A percentile compares a stretch with the other conserved stretches of the same genome.
Conservation (phyloP, 345 rosid genomes). For the Gynandropsis gynandra region DNA sequence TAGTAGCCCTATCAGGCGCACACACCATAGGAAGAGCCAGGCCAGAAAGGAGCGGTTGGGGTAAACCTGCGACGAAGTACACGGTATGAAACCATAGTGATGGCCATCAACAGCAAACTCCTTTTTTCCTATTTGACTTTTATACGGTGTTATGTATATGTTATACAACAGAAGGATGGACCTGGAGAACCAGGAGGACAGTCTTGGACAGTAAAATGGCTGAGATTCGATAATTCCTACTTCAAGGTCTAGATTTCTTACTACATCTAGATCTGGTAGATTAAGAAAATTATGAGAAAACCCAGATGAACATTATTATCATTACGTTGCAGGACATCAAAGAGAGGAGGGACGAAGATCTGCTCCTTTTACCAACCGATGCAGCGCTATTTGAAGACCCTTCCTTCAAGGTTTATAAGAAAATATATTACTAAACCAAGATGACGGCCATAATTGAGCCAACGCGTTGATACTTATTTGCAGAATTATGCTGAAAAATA, state of each 20-base stretch:
- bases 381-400: conserved; percentile 89
- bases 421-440: conserved; percentile 1
- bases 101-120: background rate
- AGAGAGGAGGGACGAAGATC: conserved; percentile 64
- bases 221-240: conserved; percentile 90
- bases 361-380: conserved; percentile 86
- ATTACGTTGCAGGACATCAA: conserved; percentile 59
- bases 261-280: background rate
- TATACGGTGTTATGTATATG: conserved; percentile 10
- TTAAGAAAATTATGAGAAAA: background rate
- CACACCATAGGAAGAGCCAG: conserved; percentile 92
- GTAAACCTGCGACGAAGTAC: conserved; percentile 90
- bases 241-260: conserved; percentile 61
- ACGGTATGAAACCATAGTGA: conserved; percentile 43
- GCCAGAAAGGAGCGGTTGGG: conserved; percentile 96
- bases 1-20: conserved; percentile 94
- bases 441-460: background rate
- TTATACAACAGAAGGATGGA: conserved; percentile 65
- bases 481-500: conserved; percentile 91
- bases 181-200: conserved; percentile 99
- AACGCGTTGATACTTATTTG: conserved; percentile 1
- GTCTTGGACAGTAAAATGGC: conserved; percentile 94
- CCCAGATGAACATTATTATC: background rate
- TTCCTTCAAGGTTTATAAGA: conserved; percentile 62
- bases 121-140: background rate